Evolutionary conservation across 345 rosid species (phyloP).

Genomic region (Streptanthus diversifolius): DNA sequence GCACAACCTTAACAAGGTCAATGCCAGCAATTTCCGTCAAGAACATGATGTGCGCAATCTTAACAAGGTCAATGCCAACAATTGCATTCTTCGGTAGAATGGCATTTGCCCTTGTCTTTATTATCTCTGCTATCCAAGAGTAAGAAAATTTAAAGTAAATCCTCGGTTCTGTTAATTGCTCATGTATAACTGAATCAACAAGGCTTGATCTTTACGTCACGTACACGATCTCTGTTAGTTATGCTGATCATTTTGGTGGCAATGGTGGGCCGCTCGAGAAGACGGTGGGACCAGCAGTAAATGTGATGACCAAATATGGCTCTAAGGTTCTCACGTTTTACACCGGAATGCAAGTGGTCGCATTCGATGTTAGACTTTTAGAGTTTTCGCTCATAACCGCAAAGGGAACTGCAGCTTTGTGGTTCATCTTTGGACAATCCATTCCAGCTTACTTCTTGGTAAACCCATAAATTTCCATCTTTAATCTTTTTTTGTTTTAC

Average conservation of each 20-base stretch:
- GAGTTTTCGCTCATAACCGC: constrained; percentile 29
- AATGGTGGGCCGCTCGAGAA: constrained; percentile 33
- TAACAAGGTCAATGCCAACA: constrained; percentile 33
- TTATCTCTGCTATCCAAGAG: constrained; percentile 35
- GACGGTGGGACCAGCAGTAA: constrained; percentile 30
- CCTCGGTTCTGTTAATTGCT: not conserved
- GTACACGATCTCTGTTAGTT: not conserved
- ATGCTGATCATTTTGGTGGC: constrained; percentile 36
- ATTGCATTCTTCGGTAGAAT: constrained; percentile 34
- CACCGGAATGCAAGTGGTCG: constrained; percentile 36
- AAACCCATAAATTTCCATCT: not conserved
- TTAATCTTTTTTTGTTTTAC: not conserved
- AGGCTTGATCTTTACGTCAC: not conserved
- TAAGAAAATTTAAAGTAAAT: not conserved
- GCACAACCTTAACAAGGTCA: constrained; percentile 24
- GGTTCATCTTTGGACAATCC: constrained; percentile 37
- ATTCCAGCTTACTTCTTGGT: constrained; percentile 37
- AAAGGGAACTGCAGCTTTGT: constrained; percentile 30
- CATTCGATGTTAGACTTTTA: constrained; percentile 25
- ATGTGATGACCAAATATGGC: constrained; percentile 20
- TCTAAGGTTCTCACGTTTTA: constrained; percentile 32
- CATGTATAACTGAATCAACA: not conserved
- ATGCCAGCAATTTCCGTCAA: constrained; percentile 32
- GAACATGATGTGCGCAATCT: constrained; percentile 9
- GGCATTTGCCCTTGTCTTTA: constrained; percentile 30